Percentiles rank a stretch among this genome's conserved stretches.
Conservation (phyloP, 108 stramenopile genomes). For the Cyclotella sp. region DNA sequence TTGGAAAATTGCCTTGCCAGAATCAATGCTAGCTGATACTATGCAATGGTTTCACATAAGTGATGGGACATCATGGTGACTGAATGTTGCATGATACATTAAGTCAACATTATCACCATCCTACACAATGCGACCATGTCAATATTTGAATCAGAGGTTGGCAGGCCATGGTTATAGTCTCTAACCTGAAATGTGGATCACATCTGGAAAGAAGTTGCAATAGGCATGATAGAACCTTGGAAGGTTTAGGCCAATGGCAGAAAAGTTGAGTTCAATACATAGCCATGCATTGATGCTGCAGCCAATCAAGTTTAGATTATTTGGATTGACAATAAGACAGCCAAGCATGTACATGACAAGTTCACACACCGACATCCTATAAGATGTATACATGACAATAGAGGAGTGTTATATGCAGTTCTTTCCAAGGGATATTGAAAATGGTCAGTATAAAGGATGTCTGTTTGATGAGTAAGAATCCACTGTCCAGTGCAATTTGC, state of each 20-base stretch:
- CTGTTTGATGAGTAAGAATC: conserved; percentile 44
- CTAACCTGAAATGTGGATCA: background rate
- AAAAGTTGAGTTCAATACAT: conserved; percentile 31
- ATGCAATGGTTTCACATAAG: conserved; percentile 10
- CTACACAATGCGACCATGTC: background rate
- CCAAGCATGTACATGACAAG: conserved; percentile 26
- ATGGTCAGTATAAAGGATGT: conserved; percentile 18
- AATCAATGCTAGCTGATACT: background rate
- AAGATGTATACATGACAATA: conserved; percentile 48
- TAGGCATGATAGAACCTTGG: conserved; percentile 24
- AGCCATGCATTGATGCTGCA: conserved; percentile 47
- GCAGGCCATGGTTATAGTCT: no score
- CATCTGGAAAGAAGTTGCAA: conserved; percentile 10
- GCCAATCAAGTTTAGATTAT: conserved; percentile 50
- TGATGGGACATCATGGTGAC: conserved; percentile 7
- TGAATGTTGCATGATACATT: background rate
- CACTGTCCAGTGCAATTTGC: conserved; percentile 46
- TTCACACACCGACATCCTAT: conserved; percentile 50
- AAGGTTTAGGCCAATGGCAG: conserved; percentile 7
- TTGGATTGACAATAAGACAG: conserved; percentile 35
- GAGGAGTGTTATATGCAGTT: conserved; percentile 49
- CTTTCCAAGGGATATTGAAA: conserved; percentile 29
- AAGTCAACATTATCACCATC: background rate
- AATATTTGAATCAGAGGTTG: no score
- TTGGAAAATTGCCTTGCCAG: conserved; percentile 11